These are phyloP conservation scores for Staphylotrichum tortipilum DNA, from an alignment of 495 filamentous ascomycete genomes.

Conservation along the genomic window DNA sequence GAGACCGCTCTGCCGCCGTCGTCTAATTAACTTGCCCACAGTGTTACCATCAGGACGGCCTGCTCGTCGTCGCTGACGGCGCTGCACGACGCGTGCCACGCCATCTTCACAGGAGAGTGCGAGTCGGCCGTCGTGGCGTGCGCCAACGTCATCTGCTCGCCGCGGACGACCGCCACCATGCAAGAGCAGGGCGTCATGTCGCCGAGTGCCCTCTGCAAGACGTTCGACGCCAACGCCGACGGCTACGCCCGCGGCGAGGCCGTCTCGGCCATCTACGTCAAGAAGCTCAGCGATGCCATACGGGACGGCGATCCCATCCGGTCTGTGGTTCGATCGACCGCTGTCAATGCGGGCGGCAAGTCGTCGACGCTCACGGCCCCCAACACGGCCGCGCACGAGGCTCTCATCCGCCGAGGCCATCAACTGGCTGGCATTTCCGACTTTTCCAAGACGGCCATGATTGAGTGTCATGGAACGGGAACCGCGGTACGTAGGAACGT, in stretches of 20 bases:
- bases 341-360: background rate
- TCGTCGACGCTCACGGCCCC: background rate
- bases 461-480: slow-evolving; percentile 35
- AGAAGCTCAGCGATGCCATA: background rate
- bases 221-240: background rate
- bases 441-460: background rate
- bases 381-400: background rate
- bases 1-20: no score
- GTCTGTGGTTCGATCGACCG: background rate
- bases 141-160: background rate
- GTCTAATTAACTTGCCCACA: no score
- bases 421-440: background rate
- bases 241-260: background rate
- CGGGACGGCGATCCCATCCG: background rate
- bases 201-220: background rate
- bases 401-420: background rate
- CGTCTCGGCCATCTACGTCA: background rate
- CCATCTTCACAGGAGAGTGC: background rate
- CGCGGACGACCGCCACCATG: background rate
- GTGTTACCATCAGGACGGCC: background rate
- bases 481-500: no score
- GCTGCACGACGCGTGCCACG: background rate
- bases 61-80: background rate
- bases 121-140: background rate
- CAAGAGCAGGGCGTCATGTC: background rate